Evolutionary conservation across 441 rosid genomes (phyloP), one percentile per base, ranked within the genome.

Genomic region (Erysimum cheiri): DNA sequence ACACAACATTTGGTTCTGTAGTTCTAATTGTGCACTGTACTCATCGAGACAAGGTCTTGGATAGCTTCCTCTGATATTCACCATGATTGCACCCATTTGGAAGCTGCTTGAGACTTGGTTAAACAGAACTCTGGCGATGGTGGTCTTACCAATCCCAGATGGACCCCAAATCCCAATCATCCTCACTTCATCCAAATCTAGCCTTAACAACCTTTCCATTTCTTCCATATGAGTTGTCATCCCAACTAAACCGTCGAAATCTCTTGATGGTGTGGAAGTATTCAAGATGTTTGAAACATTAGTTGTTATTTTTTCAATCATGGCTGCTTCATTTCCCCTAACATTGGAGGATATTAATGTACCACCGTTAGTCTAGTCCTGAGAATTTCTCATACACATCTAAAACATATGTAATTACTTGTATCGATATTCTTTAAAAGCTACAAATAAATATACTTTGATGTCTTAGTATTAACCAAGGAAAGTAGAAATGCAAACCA

Each of bases 101-200:
- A 54, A 54, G 0, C 2, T 54, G 13, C 1, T 8, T 0, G 13
- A 54, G 13, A 54, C 1, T 54, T 54, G 39, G 29, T 36, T 0
- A 11, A 17, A 11, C 2, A 36, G 0, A 57, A 17, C 0, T 19
- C 62, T 57, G 0, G 62, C 17, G 0, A 57, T 57, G 6, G 62
- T 57, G 2, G 3, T 57, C 46, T 57, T 36, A 6, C 46, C 62
- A 36, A 57, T 36, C 15, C 62, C 62, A 36, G 62, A 15, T 0
- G 11, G 62, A 0, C 62, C 62, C 44, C 44, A 57, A 11, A 57
- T 57, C 15, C 62, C 62, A 1, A 57, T 17, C 44, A 57, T 57
- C 44, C 44, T 35, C 12, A 57, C 61, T 5, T 57, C 44, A 57
- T 35, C 10, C 10, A 0, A 57, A 35, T 19, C 62, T 19, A 57